Base-by-base conservation (phyloP, 129 eudicot genomes). In the Arctium lappa region DNA sequence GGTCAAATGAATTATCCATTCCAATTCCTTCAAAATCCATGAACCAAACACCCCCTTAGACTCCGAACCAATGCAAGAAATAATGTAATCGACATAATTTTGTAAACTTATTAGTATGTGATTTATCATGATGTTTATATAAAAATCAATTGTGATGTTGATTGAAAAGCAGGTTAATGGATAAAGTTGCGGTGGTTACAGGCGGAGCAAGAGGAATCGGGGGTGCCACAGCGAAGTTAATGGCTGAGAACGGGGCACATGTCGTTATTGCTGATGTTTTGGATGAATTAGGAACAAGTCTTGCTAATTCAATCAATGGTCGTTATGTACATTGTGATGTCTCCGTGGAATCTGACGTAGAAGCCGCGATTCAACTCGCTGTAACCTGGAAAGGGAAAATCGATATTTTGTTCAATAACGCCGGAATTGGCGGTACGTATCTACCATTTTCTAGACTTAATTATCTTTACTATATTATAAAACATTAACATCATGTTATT, bases 181-280 rank as follows among this genome's bases (percentile, higher is more conserved):
- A 82, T 30, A 89, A 89, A 75, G 92, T 86, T 30, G 90, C 85
- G 7, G 85, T 89, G 22, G 83, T 86, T 62, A 89, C 90, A 1
- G 92, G 92, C 1, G 92, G 85, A 44, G 78, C 88, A 31, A 86
- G 85, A 53, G 92, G 89, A 40, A 89, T 86, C 0, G 92, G 92
- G 4, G 92, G 74, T 31, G 92, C 86, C 16, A 74, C 88, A 0
- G 85, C 87, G 1, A 86, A 84, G 81, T 63, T 86, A 46, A 46
- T 89, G 56, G 86, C 90, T 1, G 84, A 77, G 70, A 69, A 86
- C 2, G 90, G 92, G 15, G 92, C 90, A 0, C 78, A 86, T 53
- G 90, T 89, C 0, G 74, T 89, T 4, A 69, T 89, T 42, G 92
- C 88, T 0, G 90, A 87, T 18, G 68, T 81, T 62, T 72, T 75